phyloP scores from a whole-genome alignment of 192 early-diverging fungal genomes.

The Kappamyces sp. region DNA sequence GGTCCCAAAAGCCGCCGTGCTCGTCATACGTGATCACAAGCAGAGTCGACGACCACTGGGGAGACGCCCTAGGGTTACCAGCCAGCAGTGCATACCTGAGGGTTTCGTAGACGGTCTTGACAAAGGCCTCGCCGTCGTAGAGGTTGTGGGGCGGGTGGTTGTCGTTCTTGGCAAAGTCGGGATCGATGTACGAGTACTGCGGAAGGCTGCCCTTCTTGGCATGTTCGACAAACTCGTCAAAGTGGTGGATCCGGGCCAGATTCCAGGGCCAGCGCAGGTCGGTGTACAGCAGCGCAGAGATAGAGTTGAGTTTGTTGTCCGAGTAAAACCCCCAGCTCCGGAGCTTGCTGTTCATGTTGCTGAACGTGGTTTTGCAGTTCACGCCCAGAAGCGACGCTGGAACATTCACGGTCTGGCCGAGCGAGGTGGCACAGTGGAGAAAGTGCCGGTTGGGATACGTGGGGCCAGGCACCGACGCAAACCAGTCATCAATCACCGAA shows the following conservation, averaged over 20 bases:
- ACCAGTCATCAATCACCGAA: conserved; percentile 29
- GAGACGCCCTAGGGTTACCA: neutral
- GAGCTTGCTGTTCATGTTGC: conserved; percentile 13
- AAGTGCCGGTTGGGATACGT: conserved; percentile 32
- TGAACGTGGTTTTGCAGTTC: conserved; percentile 21
- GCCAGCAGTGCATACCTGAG: conserved; percentile 9
- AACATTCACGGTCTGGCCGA: conserved; percentile 19
- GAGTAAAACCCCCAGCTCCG: conserved; percentile 23
- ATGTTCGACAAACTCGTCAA: conserved; percentile 22
- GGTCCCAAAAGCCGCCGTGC: conserved; percentile 46
- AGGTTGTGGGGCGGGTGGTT: conserved; percentile 14
- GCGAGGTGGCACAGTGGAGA: conserved; percentile 23
- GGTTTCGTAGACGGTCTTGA: conserved; percentile 21
- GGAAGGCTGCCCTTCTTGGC: conserved; percentile 24
- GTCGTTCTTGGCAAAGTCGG: conserved; percentile 8
- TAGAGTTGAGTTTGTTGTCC: neutral
- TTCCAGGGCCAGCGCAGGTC: conserved; percentile 15
- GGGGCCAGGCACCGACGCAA: conserved; percentile 25
- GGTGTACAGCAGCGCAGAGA: conserved; percentile 15
- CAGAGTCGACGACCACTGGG: conserved; percentile 29
- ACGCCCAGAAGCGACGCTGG: conserved; percentile 11
- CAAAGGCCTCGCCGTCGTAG: conserved; percentile 24
- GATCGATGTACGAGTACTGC: conserved; percentile 30
- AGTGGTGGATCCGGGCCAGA: conserved; percentile 5
- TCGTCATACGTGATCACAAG: conserved; percentile 50